Evolutionary conservation across 306 rosid genomes (phyloP), one percentile per base, ranked within the genome.

Genomic region (Cyamopsis tetragonoloba): DNA sequence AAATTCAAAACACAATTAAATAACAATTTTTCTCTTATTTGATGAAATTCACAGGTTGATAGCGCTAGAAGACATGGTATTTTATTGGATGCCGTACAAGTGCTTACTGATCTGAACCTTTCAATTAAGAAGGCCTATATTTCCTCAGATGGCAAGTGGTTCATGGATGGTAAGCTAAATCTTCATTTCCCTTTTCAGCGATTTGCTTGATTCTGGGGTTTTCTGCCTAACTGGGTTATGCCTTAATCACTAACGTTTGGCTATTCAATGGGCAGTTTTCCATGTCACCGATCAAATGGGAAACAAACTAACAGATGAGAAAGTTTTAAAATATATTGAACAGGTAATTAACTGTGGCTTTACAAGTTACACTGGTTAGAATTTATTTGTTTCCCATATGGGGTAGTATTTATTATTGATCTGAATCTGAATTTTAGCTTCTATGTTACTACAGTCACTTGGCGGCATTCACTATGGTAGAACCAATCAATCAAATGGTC

Each of bases 61-160:
- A 93, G 99, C 48, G 96, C 95, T 9, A 86, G 99, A 86, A 86
- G 87, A 59, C 87, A 83, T 75, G 96, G 95, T 32, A 90, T 87
- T 87, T 82, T 93, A 43, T 64, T 93, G 10, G 96, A 89, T 66
- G 99, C 99, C 17, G 96, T 93, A 6, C 95, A 93, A 72, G 80
- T 93, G 63, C 88, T 93, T 22, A 85, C 89, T 24, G 99, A 93
- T 77, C 71, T 88, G 8, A 88, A 93, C 50, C 95, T 93, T 64
- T 72, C 79, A 5, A 93, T 93, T 18, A 84, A 86, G 79, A 93
- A 93, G 63, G 99, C 97, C 1, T 88, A 93, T 68, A 86, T 93
- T 75, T 93, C 96, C 42, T 91, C 97, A 0, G 99, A 93, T 77
- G 99, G 96, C 32, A 83, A 58, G 30, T 93, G 99, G 99, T 90